phyloP scores from a whole-genome alignment of 345 rosid species.

The Sonneratia caseolaris region DNA sequence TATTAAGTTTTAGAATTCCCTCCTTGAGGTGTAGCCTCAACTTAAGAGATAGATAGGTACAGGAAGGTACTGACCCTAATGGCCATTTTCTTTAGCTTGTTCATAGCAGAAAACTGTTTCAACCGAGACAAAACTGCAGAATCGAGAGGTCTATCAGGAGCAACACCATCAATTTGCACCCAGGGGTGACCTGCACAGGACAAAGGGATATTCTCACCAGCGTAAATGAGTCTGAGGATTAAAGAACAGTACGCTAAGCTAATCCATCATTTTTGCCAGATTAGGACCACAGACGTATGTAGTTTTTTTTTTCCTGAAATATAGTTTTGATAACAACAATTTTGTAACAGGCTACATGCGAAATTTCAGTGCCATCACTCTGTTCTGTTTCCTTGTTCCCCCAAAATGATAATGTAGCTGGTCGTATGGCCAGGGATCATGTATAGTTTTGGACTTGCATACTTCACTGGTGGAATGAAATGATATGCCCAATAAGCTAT shows the following conservation, averaged over 20 bases:
- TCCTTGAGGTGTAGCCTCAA: neutral
- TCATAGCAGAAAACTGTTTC: conserved; percentile 88
- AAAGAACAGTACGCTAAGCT: neutral
- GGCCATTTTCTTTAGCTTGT: conserved; percentile 87
- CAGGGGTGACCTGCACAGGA: conserved; percentile 71
- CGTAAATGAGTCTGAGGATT: neutral
- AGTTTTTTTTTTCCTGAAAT: neutral
- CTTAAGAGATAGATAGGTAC: neutral
- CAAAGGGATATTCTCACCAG: neutral
- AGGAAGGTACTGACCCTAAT: conserved; percentile 39
- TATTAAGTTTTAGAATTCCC: neutral
- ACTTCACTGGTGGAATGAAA: neutral
- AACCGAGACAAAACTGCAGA: conserved; percentile 69
- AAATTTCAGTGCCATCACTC: neutral
- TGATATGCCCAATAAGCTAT: neutral
- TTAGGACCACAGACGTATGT: neutral
- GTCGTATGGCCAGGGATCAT: neutral
- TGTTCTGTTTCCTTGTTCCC: neutral
- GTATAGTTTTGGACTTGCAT: neutral
- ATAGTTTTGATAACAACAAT: neutral
- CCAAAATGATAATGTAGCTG: neutral
- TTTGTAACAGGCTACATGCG: neutral
- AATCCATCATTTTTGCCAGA: neutral
- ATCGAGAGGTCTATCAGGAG: conserved; percentile 84
- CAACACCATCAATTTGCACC: conserved; percentile 72